Percentiles rank a stretch among this genome's conserved stretches.
Evolutionary conservation across 1,284 basidiomycete species (phyloP).

Genomic region (Sporisorium exsertum): DNA sequence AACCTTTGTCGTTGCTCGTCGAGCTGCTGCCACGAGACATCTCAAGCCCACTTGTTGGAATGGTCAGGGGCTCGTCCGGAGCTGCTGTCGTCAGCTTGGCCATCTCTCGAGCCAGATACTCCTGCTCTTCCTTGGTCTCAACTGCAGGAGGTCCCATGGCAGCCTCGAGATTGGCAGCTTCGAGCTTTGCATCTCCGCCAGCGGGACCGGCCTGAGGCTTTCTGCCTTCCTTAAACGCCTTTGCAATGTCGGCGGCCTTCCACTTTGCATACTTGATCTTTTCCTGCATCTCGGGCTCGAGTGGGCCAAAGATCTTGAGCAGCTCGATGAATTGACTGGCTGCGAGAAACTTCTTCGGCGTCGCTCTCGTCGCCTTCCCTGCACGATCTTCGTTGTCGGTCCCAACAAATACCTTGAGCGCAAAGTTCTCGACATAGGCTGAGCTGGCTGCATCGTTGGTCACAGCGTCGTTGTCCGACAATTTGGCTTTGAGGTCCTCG

Average conservation of each 20-base stretch:
- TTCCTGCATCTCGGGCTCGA: constrained; percentile 73
- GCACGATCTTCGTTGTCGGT: constrained; percentile 92
- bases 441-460: constrained; percentile 83
- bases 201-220: constrained; percentile 55
- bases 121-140: constrained; percentile 52
- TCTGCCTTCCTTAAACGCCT: constrained; percentile 81
- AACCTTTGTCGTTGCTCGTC: constrained; percentile 1
- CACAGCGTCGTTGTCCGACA: constrained; percentile 83
- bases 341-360: constrained; percentile 87
- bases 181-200: constrained; percentile 47
- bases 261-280: constrained; percentile 90
- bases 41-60: neutral
- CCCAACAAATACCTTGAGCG: constrained; percentile 82
- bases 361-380: constrained; percentile 80
- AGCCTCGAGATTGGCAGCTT: constrained; percentile 31
- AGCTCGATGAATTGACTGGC: constrained; percentile 88
- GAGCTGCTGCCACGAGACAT: constrained; percentile 22
- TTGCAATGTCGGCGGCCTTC: constrained; percentile 90
- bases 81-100: constrained; percentile 46
- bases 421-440: constrained; percentile 94
- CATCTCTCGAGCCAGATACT: constrained; percentile 60
- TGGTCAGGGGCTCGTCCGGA: constrained; percentile 7
- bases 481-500: constrained; percentile 82
- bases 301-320: constrained; percentile 78
- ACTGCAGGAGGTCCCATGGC: constrained; percentile 27